phyloP scores from a whole-genome alignment of 2,329 filamentous ascomycete genomes.

The Byssothecium circinans region DNA sequence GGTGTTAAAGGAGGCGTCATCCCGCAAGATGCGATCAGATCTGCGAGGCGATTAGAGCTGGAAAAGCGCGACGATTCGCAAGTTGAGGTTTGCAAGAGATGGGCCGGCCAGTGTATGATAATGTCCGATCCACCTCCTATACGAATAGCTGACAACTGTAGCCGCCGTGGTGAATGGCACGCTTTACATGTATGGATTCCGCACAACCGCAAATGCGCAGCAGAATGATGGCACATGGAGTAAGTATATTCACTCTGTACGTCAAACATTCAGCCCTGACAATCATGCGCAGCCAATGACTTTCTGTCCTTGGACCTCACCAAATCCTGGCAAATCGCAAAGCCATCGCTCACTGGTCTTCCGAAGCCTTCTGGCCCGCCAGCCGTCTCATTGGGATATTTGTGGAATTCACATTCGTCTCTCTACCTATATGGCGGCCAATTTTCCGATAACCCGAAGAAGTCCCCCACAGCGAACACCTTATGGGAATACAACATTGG shows the following conservation, averaged over 20 bases:
- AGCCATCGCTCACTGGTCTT: constrained; percentile 64
- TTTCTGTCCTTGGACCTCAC: constrained; percentile 73
- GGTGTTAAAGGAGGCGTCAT: constrained; percentile 33
- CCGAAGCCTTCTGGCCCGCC: constrained; percentile 69
- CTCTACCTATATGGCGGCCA: constrained; percentile 76
- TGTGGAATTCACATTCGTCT: constrained; percentile 72
- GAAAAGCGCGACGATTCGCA: constrained; percentile 34
- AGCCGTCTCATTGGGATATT: constrained; percentile 69
- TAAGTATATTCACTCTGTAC: constrained; percentile 43
- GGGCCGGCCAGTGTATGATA: constrained; percentile 37
- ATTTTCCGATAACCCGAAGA: constrained; percentile 65
- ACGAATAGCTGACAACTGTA: constrained; percentile 24
- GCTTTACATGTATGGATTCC: constrained; percentile 74
- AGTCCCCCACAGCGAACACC: constrained; percentile 60
- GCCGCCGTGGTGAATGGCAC: constrained; percentile 73
- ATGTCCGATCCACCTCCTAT: not conserved
- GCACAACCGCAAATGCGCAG: constrained; percentile 58
- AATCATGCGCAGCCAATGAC: constrained; percentile 54
- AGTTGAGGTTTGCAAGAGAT: constrained; percentile 41
- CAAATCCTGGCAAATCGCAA: constrained; percentile 68
- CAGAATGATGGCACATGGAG: constrained; percentile 71
- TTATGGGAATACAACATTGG: constrained; percentile 71
- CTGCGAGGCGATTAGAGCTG: constrained; percentile 16
- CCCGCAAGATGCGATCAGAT: constrained; percentile 22
- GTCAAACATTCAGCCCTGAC: constrained; percentile 7